Base-by-base conservation (phyloP, 768 basidiomycete species). In the Phanerochaete sordida region DNA sequence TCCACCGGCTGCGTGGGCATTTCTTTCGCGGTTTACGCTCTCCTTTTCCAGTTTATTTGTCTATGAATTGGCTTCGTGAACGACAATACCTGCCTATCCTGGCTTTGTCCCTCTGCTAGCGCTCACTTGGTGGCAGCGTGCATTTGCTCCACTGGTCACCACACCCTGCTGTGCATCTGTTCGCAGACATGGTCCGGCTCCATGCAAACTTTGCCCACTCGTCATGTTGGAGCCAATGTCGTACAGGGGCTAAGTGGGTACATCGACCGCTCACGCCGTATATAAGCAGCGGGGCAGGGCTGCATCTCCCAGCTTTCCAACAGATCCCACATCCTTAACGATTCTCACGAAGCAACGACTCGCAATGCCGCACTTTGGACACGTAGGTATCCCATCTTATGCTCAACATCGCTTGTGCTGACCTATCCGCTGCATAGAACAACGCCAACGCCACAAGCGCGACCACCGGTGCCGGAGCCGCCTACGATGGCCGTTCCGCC, bases 351-450 rank as follows among this genome's bases (percentile, higher is more conserved):
- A 7, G 1, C 21, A 4, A 30, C 46, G 27, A 47, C 4, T 37
- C 19, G 57, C 8, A 2, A 61, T 61, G 60, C 55, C 60, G 27
- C 57, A 35, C n/a, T 61, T 61, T 33, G 53, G 45, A 55, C 55
- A 56, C 35, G 56, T 57, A 46, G 9, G 60, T 31, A 13, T 23
- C 2, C 16, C 19, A 24, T 45, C 24, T 21, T 51, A 11, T 16
- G 39, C 19, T 19, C 7, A 43, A 19, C 7, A 4, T 6, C 19
- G 4, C 4, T 2, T 9, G 33, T 16, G 6, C 50, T n/a, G 2
- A 43, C 19, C n/a, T 43, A 16, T 35, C 19, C 31, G 47, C 24
- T 21, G 43, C 58, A 52, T 23, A 59, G 24, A 59, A 60, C 37
- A 39, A 53, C 52, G 21, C 51, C n/a, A 31, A 52, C 27, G 28